Conservation (phyloP, 2,329 filamentous ascomycete species). For the Diaporthe sp. region DNA sequence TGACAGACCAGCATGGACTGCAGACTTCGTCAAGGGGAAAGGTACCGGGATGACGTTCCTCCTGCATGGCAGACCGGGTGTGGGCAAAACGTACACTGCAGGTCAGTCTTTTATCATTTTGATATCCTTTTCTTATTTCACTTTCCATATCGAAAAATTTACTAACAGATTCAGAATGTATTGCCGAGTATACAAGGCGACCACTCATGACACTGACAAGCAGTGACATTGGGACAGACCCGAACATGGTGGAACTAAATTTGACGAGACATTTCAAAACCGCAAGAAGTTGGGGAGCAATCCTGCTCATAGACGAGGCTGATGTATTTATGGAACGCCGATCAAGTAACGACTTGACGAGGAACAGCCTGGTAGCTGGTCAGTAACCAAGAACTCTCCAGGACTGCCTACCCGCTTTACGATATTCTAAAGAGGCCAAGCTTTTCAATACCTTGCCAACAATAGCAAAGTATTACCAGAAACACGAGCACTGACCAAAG, state of each 20-base stretch:
- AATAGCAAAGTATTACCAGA: background rate
- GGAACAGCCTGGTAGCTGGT: slow-evolving; percentile 46
- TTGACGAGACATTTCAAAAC: slow-evolving; percentile 31
- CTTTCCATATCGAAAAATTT: background rate
- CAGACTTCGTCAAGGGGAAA: slow-evolving; percentile 27
- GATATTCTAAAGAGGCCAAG: background rate
- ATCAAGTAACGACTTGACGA: slow-evolving; percentile 39
- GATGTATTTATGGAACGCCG: slow-evolving; percentile 48
- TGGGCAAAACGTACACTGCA: slow-evolving; percentile 37
- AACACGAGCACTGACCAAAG: background rate
- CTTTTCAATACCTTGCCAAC: background rate
- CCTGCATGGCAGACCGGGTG: slow-evolving; percentile 17
- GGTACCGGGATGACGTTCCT: slow-evolving; percentile 15
- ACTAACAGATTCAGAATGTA: slow-evolving; percentile 44
- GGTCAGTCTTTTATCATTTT: slow-evolving; percentile 36
- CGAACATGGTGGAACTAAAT: background rate
- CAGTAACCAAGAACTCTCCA: background rate
- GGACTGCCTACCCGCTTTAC: background rate
- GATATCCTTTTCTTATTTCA: background rate
- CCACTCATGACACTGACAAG: slow-evolving; percentile 46
- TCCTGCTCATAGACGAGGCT: slow-evolving; percentile 46
- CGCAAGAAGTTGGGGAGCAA: slow-evolving; percentile 38
- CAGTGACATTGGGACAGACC: slow-evolving; percentile 41
- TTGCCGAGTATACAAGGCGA: slow-evolving; percentile 43
- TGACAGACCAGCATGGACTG: background rate